Base-by-base conservation (phyloP, 2,329 filamentous ascomycete species). In the Xylariomycetidae sp. region DNA sequence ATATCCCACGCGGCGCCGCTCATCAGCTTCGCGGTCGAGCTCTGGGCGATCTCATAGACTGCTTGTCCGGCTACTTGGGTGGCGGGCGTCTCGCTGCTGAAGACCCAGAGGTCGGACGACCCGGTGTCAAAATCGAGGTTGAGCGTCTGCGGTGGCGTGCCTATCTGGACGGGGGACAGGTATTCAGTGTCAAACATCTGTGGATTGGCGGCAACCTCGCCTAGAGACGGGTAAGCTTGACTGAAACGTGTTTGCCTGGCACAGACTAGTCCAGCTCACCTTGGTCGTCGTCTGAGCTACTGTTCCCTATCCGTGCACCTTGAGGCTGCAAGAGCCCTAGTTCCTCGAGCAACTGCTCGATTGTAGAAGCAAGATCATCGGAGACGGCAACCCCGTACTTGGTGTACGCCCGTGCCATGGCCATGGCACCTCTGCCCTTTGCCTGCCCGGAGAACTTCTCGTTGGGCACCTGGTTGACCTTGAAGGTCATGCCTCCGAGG, bases 91-190 rank as follows among this genome's bases (percentile, higher is more conserved):
- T 60, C 48, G 19, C 51, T 51, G 34, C 62, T 66, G 44, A 69
- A 69, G 1, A 71, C 67, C 67, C 67, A 69, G 16, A 69, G 52
- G 36, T 70, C 66, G 9, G 64, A 62, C 3, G 64, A 69, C 1
- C 66, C 66, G 2, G 67, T 70, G 37, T 70, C 65, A 29, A 70
- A 64, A 43, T 67, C 59, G 30, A 70, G 46, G 22, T 62, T 58
- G 30, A 69, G 49, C 1, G 57, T 63, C 44, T 69, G 61, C 4
- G 61, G 53, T 7, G 65, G 65, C 5, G 62, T 61, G 8, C 58
- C 58, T 19, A 62, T 60, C 29, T 52, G 37, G 4, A 61, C 57
- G 9, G 55, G 55, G 14, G 45, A 53, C 16, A 61, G 29, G 31
- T 59, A 61, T 27, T 58, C 55, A 14, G 47, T 47, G 15, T 61